Conservation (phyloP, 1,284 basidiomycete species). For the Sutorius eximius region DNA sequence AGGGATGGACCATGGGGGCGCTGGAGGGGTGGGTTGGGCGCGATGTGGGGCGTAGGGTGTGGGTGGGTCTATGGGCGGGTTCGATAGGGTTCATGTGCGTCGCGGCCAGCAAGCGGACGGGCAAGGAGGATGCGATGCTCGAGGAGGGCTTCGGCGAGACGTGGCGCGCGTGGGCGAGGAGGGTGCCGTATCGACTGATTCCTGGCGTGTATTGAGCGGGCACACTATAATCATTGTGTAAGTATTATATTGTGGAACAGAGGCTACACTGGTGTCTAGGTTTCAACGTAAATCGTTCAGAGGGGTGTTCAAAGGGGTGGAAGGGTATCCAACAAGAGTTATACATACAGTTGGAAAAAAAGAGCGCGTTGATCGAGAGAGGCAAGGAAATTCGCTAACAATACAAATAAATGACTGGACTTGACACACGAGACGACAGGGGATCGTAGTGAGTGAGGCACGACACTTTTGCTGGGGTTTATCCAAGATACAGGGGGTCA, state of each 20-base stretch:
- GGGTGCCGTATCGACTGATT: constrained; percentile 40
- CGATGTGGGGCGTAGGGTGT: background rate
- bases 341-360: background rate
- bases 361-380: background rate
- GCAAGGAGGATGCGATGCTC: constrained; percentile 41
- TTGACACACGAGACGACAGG: background rate
- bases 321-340: constrained; percentile 18
- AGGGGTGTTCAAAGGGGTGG: background rate
- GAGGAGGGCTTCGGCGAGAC: constrained; percentile 37
- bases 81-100: fast-evolving
- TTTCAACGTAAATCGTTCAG: constrained; percentile 3
- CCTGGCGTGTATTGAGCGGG: constrained; percentile 39
- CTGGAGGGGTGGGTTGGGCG: background rate
- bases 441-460: background rate
- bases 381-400: constrained; percentile 18
- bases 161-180: constrained; percentile 42
- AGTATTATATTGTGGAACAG: background rate
- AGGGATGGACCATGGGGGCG: background rate
- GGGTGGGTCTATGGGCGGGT: background rate
- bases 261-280: constrained; percentile 23
- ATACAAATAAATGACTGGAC: constrained; percentile 26
- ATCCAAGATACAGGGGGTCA: background rate
- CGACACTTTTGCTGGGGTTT: background rate
- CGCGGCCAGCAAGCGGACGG: constrained; percentile 8
- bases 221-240: too few species aligned